phyloP scores from a whole-genome alignment of 768 basidiomycete species.

The Amanita exitialis region DNA sequence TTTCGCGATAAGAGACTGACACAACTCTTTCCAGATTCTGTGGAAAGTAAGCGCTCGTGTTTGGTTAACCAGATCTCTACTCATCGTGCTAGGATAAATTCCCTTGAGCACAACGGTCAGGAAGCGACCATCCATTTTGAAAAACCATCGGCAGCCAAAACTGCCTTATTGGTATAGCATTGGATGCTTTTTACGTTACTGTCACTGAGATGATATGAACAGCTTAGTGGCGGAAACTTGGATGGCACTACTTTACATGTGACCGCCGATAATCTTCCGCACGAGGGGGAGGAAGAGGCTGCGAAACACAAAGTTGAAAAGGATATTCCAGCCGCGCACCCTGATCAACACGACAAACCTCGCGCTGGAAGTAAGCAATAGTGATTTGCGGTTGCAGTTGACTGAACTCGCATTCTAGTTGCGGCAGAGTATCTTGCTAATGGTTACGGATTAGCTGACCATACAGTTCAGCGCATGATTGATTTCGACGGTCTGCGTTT shows the following conservation, averaged over 20 bases:
- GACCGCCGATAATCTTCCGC: slow-evolving; percentile 53
- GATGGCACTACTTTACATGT: slow-evolving; percentile 65
- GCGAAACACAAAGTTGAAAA: slow-evolving; percentile 18
- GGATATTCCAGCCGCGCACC: slow-evolving; percentile 19
- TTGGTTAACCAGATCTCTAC: slow-evolving; percentile 3
- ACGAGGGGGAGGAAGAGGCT: slow-evolving; percentile 31
- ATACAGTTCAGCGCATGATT: slow-evolving; percentile 69
- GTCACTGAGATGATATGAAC: neutral
- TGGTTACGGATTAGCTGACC: slow-evolving; percentile 78
- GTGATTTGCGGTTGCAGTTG: neutral
- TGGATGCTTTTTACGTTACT: neutral
- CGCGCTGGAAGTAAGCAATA: slow-evolving; percentile 60
- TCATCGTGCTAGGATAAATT: slow-evolving; percentile 40
- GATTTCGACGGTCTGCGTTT: slow-evolving; percentile 53
- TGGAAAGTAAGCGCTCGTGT: slow-evolving; percentile 48
- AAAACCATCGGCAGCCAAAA: slow-evolving; percentile 76
- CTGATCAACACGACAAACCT: slow-evolving; percentile 89
- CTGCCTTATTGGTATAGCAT: slow-evolving; percentile 61
- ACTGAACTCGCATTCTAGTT: slow-evolving; percentile 26
- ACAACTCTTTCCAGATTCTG: slow-evolving; percentile 52
- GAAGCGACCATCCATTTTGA: slow-evolving; percentile 74
- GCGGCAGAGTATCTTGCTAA: slow-evolving; percentile 91
- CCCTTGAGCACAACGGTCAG: slow-evolving; percentile 42
- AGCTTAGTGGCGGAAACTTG: slow-evolving; percentile 71
- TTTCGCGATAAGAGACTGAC: slow-evolving; percentile 8